phyloP scores from a whole-genome alignment of 331 rosid species.

The Ulmus americana region DNA sequence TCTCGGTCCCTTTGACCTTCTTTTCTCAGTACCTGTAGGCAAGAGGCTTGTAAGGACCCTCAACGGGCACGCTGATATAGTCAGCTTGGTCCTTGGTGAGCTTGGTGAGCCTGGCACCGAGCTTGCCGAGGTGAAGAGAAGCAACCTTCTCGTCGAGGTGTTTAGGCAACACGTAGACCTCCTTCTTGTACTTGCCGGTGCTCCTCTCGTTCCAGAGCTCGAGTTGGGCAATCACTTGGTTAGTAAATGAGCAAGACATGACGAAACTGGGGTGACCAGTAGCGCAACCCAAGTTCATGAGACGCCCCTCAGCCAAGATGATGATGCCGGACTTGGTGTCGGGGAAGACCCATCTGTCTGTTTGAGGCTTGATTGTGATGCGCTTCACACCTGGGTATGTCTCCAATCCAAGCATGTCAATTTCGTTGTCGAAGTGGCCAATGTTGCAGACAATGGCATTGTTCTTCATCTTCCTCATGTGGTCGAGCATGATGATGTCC shows the following conservation, averaged over 20 bases:
- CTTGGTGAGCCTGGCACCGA: slow-evolving; percentile 87
- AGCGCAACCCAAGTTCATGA: slow-evolving; percentile 98
- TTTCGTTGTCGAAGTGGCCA: slow-evolving; percentile 96
- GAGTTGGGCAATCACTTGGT: slow-evolving; percentile 94
- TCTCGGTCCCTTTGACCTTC: background rate
- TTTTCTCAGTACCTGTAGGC: slow-evolving; percentile 72
- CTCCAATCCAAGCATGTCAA: slow-evolving; percentile 80
- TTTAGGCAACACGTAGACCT: slow-evolving; percentile 82
- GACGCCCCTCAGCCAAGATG: slow-evolving; percentile 83
- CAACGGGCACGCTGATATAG: slow-evolving; percentile 77
- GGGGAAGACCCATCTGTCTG: slow-evolving; percentile 94
- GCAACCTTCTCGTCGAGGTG: slow-evolving; percentile 98
- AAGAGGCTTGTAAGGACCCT: slow-evolving; percentile 95
- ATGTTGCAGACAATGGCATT: slow-evolving; percentile 92
- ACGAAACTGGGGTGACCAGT: slow-evolving; percentile 99
- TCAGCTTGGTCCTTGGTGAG: slow-evolving; percentile 81
- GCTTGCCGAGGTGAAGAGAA: slow-evolving; percentile 85
- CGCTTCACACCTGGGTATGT: slow-evolving; percentile 77
- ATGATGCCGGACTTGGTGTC: slow-evolving; percentile 66
- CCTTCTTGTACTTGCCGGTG: slow-evolving; percentile 73
- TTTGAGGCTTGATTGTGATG: slow-evolving; percentile 86
- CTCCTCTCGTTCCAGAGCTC: slow-evolving; percentile 84
- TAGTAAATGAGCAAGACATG: slow-evolving; percentile 98
- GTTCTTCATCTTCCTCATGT: slow-evolving; percentile 98
- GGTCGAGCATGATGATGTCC: slow-evolving; percentile 77